Conservation (phyloP, 2,329 filamentous ascomycete species). For the Verticillium nonalfalfae region DNA sequence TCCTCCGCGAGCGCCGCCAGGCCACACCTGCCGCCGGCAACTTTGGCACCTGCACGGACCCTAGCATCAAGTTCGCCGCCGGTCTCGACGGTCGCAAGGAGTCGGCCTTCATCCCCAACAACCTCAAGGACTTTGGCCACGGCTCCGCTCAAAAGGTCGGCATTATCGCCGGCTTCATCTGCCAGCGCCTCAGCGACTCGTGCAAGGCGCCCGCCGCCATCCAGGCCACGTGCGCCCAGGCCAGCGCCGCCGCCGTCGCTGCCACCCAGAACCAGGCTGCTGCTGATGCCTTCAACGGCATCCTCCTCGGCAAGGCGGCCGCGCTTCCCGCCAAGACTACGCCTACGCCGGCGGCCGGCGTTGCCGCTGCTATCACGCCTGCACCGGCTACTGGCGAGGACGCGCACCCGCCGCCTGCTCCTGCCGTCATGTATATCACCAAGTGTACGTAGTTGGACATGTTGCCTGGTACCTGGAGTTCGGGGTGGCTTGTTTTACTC, state of each 20-base stretch:
- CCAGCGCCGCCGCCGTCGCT: constrained; percentile 10
- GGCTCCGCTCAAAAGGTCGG: constrained; percentile 34
- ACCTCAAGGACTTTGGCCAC: constrained; percentile 40
- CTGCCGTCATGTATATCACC: neutral
- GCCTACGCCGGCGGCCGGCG: neutral
- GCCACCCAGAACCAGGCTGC: constrained; percentile 15
- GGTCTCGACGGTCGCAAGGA: constrained; percentile 41
- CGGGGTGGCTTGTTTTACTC: neutral
- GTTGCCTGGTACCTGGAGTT: neutral
- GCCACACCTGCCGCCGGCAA: constrained; percentile 17
- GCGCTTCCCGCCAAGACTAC: neutral
- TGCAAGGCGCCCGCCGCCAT: constrained; percentile 14
- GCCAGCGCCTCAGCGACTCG: constrained; percentile 28
- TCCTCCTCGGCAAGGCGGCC: constrained; percentile 6
- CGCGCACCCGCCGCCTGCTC: neutral
- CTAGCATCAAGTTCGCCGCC: constrained; percentile 40
- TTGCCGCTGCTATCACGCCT: neutral
- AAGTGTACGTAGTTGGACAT: neutral
- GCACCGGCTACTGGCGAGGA: neutral
- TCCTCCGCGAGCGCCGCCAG: neutral
- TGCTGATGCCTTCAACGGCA: constrained; percentile 17
- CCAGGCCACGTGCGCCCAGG: constrained; percentile 6
- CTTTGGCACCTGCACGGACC: constrained; percentile 39
- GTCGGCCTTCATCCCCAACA: constrained; percentile 30
- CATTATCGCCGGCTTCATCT: constrained; percentile 41